phyloP scores from a whole-genome alignment of 441 rosid genomes.

The Euphorbia corollata region DNA sequence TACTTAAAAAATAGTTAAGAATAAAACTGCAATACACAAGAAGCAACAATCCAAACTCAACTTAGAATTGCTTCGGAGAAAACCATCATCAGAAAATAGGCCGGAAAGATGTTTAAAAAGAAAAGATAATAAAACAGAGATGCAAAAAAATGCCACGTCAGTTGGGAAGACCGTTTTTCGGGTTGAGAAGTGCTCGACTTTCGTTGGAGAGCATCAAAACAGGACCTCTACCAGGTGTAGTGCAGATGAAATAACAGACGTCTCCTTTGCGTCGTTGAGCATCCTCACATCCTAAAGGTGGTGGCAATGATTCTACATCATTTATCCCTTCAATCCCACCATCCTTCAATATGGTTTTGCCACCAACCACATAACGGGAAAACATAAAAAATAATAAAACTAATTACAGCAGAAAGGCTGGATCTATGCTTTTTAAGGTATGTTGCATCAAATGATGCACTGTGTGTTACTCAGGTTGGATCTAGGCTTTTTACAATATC shows the following conservation, averaged over 20 bases:
- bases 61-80: constrained; percentile 8
- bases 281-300: constrained; percentile 53
- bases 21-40: no score
- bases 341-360: constrained; percentile 63
- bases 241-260: constrained; percentile 81
- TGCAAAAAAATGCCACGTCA: constrained; percentile 15
- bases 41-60: constrained; percentile 14
- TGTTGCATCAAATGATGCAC: no score
- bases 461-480: no score
- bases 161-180: constrained; percentile 64
- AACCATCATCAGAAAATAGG: constrained; percentile 1
- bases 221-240: constrained; percentile 81
- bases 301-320: constrained; percentile 44
- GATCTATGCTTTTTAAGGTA: no score
- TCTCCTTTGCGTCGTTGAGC: constrained; percentile 58
- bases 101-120: background rate
- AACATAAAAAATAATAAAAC: constrained; percentile 2
- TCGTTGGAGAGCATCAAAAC: constrained; percentile 51
- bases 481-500: no score
- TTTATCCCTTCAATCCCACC: constrained; percentile 53
- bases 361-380: constrained; percentile 73
- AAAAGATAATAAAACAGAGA: background rate
- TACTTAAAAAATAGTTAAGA: no score
- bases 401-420: background rate
- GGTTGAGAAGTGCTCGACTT: constrained; percentile 58